These are phyloP conservation scores for Bjerkandera adusta DNA, from an alignment of 1,284 basidiomycete genomes.

Conservation along the genomic window DNA sequence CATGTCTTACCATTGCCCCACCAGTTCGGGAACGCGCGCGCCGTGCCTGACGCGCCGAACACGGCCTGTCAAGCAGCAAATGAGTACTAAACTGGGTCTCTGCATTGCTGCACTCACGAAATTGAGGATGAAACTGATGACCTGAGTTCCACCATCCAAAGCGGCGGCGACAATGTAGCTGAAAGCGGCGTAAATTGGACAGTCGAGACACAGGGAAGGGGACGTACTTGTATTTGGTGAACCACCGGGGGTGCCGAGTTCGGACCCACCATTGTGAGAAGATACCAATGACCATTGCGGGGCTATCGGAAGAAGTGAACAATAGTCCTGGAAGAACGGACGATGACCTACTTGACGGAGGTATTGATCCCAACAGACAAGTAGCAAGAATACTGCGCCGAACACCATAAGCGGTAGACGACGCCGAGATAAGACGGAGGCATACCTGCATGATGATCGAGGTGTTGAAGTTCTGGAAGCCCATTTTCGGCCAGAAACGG, in stretches of 20 bases:
- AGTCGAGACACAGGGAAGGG: background rate
- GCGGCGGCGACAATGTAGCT: conserved; percentile 33
- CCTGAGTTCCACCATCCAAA: conserved; percentile 31
- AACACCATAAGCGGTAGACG: background rate
- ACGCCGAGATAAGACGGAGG: too few species aligned
- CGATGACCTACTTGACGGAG: conserved; percentile 32
- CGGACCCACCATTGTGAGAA: conserved; percentile 56
- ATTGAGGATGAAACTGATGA: conserved; percentile 33
- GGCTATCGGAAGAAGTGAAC: conserved; percentile 16
- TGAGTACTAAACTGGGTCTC: background rate
- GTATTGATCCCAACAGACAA: conserved; percentile 42
- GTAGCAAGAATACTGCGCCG: conserved; percentile 20
- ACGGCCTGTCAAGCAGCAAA: conserved; percentile 16
- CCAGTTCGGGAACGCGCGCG: conserved; percentile 28
- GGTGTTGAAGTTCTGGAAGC: conserved; percentile 46
- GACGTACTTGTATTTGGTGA: conserved; percentile 61
- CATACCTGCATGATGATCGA: conserved; percentile 34
- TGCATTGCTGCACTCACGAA: conserved; percentile 24
- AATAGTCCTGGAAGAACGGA: conserved; percentile 25
- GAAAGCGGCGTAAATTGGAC: background rate
- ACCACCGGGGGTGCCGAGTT: conserved; percentile 43
- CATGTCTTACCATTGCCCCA: conserved; percentile 30
- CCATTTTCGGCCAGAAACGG: conserved; percentile 43
- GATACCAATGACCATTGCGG: conserved; percentile 47
- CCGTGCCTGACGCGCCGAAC: conserved; percentile 29